A percentile compares a stretch with the other conserved stretches of the same genome.
phyloP scores from a whole-genome alignment of 2,329 filamentous ascomycete genomes.

The Epichloe sp. region DNA sequence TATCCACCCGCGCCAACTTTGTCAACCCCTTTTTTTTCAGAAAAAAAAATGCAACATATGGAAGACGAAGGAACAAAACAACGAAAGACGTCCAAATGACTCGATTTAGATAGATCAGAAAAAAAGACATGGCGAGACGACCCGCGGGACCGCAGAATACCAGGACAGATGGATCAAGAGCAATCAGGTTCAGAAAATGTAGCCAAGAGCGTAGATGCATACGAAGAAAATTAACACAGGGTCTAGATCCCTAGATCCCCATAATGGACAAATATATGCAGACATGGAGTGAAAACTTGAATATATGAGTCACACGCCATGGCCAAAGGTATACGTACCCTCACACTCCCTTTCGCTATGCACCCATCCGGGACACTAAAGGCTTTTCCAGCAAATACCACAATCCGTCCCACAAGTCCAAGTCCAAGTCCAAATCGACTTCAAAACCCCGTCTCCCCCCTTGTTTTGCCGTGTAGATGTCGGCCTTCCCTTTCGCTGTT shows the following conservation, averaged over 20 bases:
- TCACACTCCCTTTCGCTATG: slow-evolving; percentile 32
- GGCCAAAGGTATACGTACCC: slow-evolving; percentile 23
- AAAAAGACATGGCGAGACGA: neutral
- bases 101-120: neutral
- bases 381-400: slow-evolving; percentile 29
- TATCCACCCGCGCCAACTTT: neutral
- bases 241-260: neutral
- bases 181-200: neutral
- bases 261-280: slow-evolving; percentile 6
- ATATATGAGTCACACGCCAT: slow-evolving; percentile 22
- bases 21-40: neutral
- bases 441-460: neutral
- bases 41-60: neutral
- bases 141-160: neutral
- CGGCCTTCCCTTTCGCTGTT: slow-evolving; percentile 18
- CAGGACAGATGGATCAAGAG: neutral
- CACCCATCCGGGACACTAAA: slow-evolving; percentile 26
- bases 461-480: slow-evolving; percentile 4
- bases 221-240: neutral
- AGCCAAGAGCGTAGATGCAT: neutral
- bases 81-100: neutral
- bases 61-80: neutral
- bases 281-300: slow-evolving; percentile 15
- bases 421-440: slow-evolving; percentile 10
- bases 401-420: slow-evolving; percentile 8